Conservation (phyloP, 805 yeast genomes). For the Lipomyces orientalis region DNA sequence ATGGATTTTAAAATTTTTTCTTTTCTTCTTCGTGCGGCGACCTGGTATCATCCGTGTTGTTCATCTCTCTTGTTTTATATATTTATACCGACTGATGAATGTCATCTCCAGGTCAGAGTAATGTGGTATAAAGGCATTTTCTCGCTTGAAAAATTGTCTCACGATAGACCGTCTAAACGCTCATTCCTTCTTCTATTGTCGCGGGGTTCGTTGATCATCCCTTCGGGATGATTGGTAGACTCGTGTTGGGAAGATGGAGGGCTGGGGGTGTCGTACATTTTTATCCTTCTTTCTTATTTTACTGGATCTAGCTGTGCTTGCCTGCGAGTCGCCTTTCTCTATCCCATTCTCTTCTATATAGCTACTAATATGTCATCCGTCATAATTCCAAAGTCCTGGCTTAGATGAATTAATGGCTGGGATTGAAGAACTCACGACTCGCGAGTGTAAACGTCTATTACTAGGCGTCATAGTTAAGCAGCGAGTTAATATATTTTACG, state of each 20-base stretch:
- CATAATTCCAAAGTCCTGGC: too few species aligned
- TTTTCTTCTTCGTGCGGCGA: slow-evolving; percentile 36
- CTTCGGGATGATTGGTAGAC: neutral
- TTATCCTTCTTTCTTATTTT: neutral
- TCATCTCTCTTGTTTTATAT: slow-evolving; percentile 31
- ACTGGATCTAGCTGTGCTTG: neutral
- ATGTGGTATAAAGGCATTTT: slow-evolving; percentile 7
- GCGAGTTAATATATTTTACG: too few species aligned
- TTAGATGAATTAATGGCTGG: too few species aligned
- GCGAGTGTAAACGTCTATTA: too few species aligned
- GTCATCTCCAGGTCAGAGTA: slow-evolving; percentile 37
- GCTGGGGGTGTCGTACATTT: slow-evolving; percentile 38
- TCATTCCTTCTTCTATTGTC: slow-evolving; percentile 25
- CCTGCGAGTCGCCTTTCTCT: neutral
- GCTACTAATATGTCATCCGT: too few species aligned
- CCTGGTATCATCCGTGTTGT: slow-evolving; percentile 37
- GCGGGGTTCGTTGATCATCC: neutral
- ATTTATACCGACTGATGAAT: slow-evolving; percentile 33
- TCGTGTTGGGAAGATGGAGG: slow-evolving; percentile 33
- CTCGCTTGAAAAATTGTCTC: neutral
- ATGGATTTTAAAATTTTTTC: neutral
- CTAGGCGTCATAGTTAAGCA: too few species aligned
- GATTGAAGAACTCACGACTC: too few species aligned
- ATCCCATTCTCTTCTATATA: neutral
- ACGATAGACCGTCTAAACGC: slow-evolving; percentile 36